These are phyloP conservation scores for Polyplosphaeria fusca DNA, from an alignment of 495 filamentous ascomycete species.

Conservation along the genomic window DNA sequence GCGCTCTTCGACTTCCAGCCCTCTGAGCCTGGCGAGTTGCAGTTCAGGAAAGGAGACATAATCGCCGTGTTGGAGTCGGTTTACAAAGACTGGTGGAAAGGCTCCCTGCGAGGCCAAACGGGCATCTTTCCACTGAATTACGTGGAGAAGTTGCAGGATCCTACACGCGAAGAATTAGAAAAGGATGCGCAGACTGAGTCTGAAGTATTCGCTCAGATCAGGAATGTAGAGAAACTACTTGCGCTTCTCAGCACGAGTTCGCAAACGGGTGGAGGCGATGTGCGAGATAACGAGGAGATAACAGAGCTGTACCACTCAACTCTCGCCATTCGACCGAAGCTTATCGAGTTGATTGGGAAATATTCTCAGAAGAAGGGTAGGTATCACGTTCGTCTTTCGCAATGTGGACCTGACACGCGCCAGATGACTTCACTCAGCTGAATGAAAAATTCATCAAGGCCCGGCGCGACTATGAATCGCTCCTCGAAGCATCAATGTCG, in stretches of 20 bases:
- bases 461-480: constrained; percentile 87
- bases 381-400: not conserved
- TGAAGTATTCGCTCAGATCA: constrained; percentile 97
- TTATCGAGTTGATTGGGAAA: constrained; percentile 97
- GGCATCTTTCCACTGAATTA: constrained; percentile 99
- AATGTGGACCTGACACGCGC: constrained; percentile 7
- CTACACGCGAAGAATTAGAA: constrained; percentile 90
- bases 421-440: constrained; percentile 95
- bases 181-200: constrained; percentile 95
- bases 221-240: constrained; percentile 96
- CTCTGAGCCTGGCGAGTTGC: constrained; percentile 88
- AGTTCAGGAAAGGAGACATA: constrained; percentile 94
- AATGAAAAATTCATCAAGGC: constrained; percentile 99
- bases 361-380: constrained; percentile 99
- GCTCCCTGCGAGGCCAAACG: constrained; percentile 86
- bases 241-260: constrained; percentile 86
- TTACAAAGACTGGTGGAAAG: constrained; percentile 99
- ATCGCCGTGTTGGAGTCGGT: constrained; percentile 97
- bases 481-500: constrained; percentile 95
- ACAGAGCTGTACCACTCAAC: constrained; percentile 92
- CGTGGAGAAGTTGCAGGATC: constrained; percentile 94
- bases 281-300: constrained; percentile 66
- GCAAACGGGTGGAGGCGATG: constrained; percentile 35
- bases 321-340: constrained; percentile 87
- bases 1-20: constrained; percentile 94